Base-by-base conservation (phyloP, 441 rosid genomes). In the Adansonia madagascariensis region DNA sequence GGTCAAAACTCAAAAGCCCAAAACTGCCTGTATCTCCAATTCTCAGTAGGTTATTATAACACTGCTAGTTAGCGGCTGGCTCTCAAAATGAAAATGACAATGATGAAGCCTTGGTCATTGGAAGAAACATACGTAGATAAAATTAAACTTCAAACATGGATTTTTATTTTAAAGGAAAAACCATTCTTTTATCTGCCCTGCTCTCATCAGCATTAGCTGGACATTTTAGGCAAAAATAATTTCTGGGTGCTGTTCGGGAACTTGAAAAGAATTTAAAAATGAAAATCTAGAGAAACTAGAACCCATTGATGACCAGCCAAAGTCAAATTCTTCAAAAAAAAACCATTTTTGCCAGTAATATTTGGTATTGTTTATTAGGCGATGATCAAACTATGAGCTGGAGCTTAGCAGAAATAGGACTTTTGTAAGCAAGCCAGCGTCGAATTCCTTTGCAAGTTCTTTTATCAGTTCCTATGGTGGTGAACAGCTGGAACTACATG, bases 331-430 rank as follows among this genome's bases (percentile, higher is more conserved):
- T 14, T 49, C 15, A 20, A 43, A 24, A 24, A 24, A 49, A 14
- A 1, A 43, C 3, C 73, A 50, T 24, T 18, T 66, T 66, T 44
- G 1, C 53, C 53, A 44, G 71, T 66, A 44, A 10, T 49, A 24
- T 49, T 2, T 1, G 22, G 3, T 49, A 7, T 70, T 49, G 10
- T 49, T 70, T 70, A 44, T 70, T 27, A 49, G 59, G 44, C 17
- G 8, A 49, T 69, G 14, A 49, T 69, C 73, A 69, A 69, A 69
- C 20, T 27, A 15, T 69, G 43, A 69, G 73, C 44, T 49, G 73
- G 44, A 12, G 73, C 41, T 47, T 49, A 69, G 44, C 14, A 6
- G 56, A 47, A 20, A 46, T 20, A 10, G 43, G 43, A 1, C 69
- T 0, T 63, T 43, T 18, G 27, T 9, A 41, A 14, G 15, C 50